Percentiles rank a stretch among this genome's conserved stretches.
Evolutionary conservation across 495 filamentous ascomycete genomes (phyloP).

Genomic region (Penicillium silybi): DNA sequence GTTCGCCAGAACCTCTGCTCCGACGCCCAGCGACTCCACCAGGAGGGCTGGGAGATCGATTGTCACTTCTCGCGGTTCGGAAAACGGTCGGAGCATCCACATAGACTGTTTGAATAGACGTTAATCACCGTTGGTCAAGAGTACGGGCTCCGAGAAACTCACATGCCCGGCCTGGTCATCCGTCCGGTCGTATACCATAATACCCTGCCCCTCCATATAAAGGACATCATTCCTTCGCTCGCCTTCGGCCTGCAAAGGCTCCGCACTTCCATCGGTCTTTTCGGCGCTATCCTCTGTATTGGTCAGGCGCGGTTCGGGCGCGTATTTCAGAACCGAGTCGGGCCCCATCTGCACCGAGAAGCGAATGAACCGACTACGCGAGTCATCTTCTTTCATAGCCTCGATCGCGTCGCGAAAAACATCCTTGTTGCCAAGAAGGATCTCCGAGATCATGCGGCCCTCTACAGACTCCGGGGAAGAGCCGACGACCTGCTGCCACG

Average conservation of each 20-base stretch:
- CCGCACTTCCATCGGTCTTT: slow-evolving; percentile 27
- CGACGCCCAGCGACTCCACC: slow-evolving; percentile 89
- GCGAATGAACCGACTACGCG: slow-evolving; percentile 84
- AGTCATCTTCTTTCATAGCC: slow-evolving; percentile 88
- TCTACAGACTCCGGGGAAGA: slow-evolving; percentile 68
- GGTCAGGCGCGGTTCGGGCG: slow-evolving; percentile 39
- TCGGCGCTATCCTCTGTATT: slow-evolving; percentile 8
- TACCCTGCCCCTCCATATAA: slow-evolving; percentile 90
- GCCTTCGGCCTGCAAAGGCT: slow-evolving; percentile 38
- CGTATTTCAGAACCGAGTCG: slow-evolving; percentile 58
- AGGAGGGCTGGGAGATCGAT: slow-evolving; percentile 90
- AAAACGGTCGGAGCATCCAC: slow-evolving; percentile 98
- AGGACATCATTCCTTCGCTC: slow-evolving; percentile 53
- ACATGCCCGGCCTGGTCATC: slow-evolving; percentile 85
- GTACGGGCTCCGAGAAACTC: slow-evolving; percentile 32
- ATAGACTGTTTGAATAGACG: slow-evolving; percentile 63
- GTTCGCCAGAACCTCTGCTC: slow-evolving; percentile 89
- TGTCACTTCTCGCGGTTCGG: slow-evolving; percentile 82
- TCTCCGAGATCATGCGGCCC: slow-evolving; percentile 72
- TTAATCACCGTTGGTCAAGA: not conserved
- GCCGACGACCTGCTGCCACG: slow-evolving; percentile 93
- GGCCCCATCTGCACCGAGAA: slow-evolving; percentile 76
- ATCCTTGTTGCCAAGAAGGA: slow-evolving; percentile 72
- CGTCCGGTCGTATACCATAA: slow-evolving; percentile 91
- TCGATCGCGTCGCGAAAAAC: slow-evolving; percentile 80